Evolutionary conservation across 2,329 filamentous ascomycete species (phyloP), one percentile per base, ranked within the genome.

Genomic region (Arachnopeziza araneosa): DNA sequence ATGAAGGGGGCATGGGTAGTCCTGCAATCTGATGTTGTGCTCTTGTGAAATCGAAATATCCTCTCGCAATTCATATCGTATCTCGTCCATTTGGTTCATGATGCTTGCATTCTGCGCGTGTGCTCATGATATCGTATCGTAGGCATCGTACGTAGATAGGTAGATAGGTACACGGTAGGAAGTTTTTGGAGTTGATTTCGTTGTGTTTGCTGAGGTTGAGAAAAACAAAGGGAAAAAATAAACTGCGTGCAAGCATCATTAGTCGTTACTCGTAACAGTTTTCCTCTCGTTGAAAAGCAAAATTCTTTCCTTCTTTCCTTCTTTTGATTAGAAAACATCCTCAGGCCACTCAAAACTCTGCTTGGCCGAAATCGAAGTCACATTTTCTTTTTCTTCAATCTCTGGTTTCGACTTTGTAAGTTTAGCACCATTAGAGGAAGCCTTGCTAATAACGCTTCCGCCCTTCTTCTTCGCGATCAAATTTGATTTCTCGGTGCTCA

Each of bases 271-370:
- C 36, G 17, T 44, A 44, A 44, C 36, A 44, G 6, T 14, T 44
- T 44, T 44, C 12, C 12, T 14, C 17, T 6, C 36, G 12, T 19
- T 44, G n/a, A 44, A 44, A 14, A 44, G 17, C 17, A 14, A 44
- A 44, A 7, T 32, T 32, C 7, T 32, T 19, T 17, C 3, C 12
- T 44, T 12, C 36, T 17, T 19, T 14, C 17, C 17, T 44, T 44
- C 36, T 44, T 14, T 44, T 12, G 17, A 12, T 74, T 63, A 78
- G 60, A 78, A 78, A 9, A 76, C 71, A 61, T 77, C 76, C 9
- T 76, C 75, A 5, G 75, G 75, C 77, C 76, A 79, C 23, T 72
- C 69, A 58, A 76, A 78, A n/a, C 68, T 65, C 50, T 72, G 66
- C 19, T 60, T 62, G 24, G 24, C 55, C 55, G 7, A 8, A 52